These are phyloP conservation scores for Chimonanthus praecox DNA, from an alignment of 164 flowering plant species.

Conservation along the genomic window DNA sequence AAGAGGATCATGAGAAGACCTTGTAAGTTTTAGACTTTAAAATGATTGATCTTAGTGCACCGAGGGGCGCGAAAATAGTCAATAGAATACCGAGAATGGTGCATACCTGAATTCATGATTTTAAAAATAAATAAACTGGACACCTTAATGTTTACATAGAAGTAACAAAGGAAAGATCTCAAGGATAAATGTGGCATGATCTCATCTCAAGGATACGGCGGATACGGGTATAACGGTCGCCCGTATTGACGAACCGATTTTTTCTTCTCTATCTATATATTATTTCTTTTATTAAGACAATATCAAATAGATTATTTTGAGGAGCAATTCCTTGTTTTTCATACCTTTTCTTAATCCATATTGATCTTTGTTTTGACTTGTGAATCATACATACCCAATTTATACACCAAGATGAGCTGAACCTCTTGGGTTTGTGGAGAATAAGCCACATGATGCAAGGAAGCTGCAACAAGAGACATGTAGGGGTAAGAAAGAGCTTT, in stretches of 20 bases:
- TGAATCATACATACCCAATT: slow-evolving; percentile 44
- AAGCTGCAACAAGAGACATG: slow-evolving; percentile 31
- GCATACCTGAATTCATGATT: neutral
- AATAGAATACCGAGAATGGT: slow-evolving; percentile 42
- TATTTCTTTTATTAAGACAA: no score
- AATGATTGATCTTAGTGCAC: slow-evolving; percentile 47
- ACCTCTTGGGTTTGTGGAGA: slow-evolving; percentile 51
- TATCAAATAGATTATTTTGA: no score
- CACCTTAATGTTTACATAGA: no score
- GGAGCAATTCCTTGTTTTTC: no score
- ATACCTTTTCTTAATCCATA: no score
- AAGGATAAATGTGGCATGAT: neutral
- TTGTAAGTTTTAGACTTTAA: slow-evolving; percentile 37
- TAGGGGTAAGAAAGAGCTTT: neutral
- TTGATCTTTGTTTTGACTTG: slow-evolving; percentile 5
- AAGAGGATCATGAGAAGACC: neutral
- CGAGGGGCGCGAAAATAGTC: slow-evolving; percentile 55
- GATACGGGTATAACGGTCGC: no score
- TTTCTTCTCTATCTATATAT: no score
- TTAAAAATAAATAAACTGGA: neutral
- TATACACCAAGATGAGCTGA: slow-evolving; percentile 47
- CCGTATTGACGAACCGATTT: no score
- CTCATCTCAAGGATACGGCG: no score
- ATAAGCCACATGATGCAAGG: slow-evolving; percentile 77
- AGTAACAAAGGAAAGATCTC: neutral